These are phyloP conservation scores for Gossypium trilobum DNA, from an alignment of 441 rosid species.

Conservation along the genomic window DNA sequence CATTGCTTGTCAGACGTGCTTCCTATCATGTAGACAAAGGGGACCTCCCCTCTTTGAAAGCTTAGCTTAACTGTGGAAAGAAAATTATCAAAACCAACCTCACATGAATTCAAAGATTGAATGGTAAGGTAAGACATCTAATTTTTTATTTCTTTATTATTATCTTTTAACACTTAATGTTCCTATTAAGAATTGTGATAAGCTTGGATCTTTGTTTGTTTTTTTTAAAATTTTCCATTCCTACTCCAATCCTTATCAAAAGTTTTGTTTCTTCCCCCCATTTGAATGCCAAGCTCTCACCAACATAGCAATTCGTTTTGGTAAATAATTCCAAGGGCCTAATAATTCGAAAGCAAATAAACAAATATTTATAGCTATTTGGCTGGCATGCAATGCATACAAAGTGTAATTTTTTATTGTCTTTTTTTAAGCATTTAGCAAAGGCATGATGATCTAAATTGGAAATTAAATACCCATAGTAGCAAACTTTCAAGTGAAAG, in stretches of 20 bases:
- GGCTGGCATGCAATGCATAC: too few species aligned
- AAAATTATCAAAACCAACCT: constrained; percentile 21
- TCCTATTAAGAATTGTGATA: constrained; percentile 28
- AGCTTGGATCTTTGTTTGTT: constrained; percentile 20
- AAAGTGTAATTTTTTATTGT: background rate
- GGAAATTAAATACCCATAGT: background rate
- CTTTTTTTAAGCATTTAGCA: background rate
- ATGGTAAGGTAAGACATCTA: constrained; percentile 19
- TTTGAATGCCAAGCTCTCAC: constrained; percentile 11
- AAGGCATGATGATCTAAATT: background rate
- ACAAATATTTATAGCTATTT: background rate
- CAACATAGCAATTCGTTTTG: background rate
- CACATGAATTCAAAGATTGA: constrained; percentile 25
- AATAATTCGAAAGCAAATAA: background rate
- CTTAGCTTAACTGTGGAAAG: constrained; percentile 17
- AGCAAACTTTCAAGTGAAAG: background rate
- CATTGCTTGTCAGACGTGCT: constrained; percentile 29
- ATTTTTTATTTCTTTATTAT: constrained; percentile 13
- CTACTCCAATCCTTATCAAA: constrained; percentile 22
- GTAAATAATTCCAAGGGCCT: background rate
- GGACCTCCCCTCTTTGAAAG: constrained; percentile 29
- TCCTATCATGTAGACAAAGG: constrained; percentile 33
- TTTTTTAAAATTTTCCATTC: constrained; percentile 18
- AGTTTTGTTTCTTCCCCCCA: background rate
- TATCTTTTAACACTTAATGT: background rate